Conservation (phyloP, 495 filamentous ascomycete species). For the Barbatosphaeria neglecta region DNA sequence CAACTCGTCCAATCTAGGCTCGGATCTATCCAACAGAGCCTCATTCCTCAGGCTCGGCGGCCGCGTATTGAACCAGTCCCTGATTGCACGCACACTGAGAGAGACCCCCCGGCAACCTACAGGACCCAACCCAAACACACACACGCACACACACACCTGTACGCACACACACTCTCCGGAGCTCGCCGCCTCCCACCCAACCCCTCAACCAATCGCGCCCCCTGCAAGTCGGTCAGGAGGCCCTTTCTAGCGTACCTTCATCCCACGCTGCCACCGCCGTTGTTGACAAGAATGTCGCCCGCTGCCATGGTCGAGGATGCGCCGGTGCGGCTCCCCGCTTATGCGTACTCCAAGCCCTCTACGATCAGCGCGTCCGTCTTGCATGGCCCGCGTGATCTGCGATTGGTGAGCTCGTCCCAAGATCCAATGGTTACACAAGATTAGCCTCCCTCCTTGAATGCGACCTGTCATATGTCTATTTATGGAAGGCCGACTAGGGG, state of each 20-base stretch:
- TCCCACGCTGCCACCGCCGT: slow-evolving; percentile 12
- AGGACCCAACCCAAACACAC: no score
- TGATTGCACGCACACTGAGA: no score
- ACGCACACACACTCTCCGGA: background rate
- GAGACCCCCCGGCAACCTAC: no score
- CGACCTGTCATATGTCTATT: background rate
- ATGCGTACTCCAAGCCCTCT: slow-evolving; percentile 26
- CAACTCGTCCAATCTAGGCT: background rate
- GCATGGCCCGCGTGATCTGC: slow-evolving; percentile 37
- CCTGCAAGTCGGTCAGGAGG: slow-evolving; percentile 6
- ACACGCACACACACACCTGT: no score
- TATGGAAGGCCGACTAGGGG: background rate
- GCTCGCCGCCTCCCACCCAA: background rate
- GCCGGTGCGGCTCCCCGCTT: slow-evolving; percentile 34
- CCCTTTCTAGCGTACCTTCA: slow-evolving; percentile 20
- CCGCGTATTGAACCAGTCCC: no score
- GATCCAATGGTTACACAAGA: slow-evolving; percentile 16
- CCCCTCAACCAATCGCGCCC: slow-evolving; percentile 7
- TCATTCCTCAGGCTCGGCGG: background rate
- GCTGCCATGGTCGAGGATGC: slow-evolving; percentile 27
- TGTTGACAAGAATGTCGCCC: slow-evolving; percentile 33
- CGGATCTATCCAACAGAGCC: background rate
- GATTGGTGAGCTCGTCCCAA: slow-evolving; percentile 29
- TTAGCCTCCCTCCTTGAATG: slow-evolving; percentile 1
- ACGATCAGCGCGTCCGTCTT: slow-evolving; percentile 39